Evolutionary conservation across 345 rosid genomes (phyloP).

Genomic region (Mallotus nudiflorus): DNA sequence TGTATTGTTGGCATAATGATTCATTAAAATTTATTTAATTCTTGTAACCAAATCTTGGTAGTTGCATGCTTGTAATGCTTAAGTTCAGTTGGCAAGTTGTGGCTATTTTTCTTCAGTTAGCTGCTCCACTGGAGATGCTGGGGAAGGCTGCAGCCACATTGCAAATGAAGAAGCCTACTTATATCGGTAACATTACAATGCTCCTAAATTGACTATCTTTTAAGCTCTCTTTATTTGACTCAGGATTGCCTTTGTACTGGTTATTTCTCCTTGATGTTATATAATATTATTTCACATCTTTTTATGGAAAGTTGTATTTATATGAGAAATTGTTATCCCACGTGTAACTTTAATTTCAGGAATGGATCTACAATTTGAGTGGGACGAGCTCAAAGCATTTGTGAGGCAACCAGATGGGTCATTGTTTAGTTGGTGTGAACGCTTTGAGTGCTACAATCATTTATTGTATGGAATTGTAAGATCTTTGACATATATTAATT

Average conservation of each 20-base stretch:
- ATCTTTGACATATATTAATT: conserved; percentile 1
- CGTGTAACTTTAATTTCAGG: conserved; percentile 45
- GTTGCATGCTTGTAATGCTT: not conserved
- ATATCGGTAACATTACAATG: conserved; percentile 49
- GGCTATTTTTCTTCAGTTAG: conserved; percentile 53
- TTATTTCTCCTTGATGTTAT: not conserved
- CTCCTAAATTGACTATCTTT: not conserved
- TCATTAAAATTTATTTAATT: not conserved
- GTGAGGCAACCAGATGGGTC: conserved; percentile 77
- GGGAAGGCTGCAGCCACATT: conserved; percentile 76
- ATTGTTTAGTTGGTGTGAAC: conserved; percentile 90
- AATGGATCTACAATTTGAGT: conserved; percentile 86
- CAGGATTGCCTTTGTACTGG: not conserved
- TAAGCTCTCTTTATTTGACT: conserved; percentile 8
- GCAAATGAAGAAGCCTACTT: conserved; percentile 79
- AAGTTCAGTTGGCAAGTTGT: conserved; percentile 21
- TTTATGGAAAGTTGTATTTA: not conserved
- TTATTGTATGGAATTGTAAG: conserved; percentile 69
- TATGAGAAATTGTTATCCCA: not conserved
- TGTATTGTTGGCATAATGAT: not conserved
- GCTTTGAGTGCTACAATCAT: conserved; percentile 70
- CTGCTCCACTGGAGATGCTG: conserved; percentile 61
- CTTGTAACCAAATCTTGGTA: not conserved
- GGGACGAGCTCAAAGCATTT: conserved; percentile 78
- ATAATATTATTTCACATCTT: not conserved